phyloP scores from a whole-genome alignment of 73 alveolate genomes.

The Symbiodinium natans region DNA sequence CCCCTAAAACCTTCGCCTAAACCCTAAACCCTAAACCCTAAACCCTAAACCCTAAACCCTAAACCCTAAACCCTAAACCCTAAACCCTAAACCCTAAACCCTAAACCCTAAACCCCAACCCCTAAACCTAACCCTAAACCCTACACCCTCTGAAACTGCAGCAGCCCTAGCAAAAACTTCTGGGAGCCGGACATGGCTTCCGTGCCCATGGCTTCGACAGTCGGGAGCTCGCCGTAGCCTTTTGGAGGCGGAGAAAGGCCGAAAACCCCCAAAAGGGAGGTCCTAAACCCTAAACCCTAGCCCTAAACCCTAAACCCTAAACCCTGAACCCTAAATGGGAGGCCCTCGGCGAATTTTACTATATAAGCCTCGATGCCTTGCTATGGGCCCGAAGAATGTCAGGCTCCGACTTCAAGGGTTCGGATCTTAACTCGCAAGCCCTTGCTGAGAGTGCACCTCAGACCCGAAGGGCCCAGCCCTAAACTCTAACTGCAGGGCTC shows the following conservation, averaged over 20 bases:
- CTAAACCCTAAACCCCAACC: neutral
- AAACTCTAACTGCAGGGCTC: no score
- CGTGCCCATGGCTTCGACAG: slow-evolving; percentile 45
- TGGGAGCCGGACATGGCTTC: slow-evolving; percentile 42
- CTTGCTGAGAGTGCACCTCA: no score
- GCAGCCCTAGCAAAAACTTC: neutral
- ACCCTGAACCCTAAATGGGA: no score
- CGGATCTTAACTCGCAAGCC: no score
- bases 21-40: neutral
- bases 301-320: no score
- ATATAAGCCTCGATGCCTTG: no score
- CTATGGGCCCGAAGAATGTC: no score
- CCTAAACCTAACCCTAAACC: neutral
- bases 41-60: neutral
- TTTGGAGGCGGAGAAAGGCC: neutral
- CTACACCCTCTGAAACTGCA: neutral
- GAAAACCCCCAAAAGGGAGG: neutral
- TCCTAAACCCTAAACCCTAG: no score
- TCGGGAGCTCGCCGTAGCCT: neutral
- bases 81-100: neutral
- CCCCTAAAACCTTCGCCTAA: no score
- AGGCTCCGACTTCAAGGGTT: no score
- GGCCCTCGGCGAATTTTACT: no score
- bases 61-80: neutral
- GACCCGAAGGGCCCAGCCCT: no score